These are phyloP conservation scores for Cutaneotrichosporon daszewskae DNA, from an alignment of 1,284 basidiomycete species.

Conservation along the genomic window DNA sequence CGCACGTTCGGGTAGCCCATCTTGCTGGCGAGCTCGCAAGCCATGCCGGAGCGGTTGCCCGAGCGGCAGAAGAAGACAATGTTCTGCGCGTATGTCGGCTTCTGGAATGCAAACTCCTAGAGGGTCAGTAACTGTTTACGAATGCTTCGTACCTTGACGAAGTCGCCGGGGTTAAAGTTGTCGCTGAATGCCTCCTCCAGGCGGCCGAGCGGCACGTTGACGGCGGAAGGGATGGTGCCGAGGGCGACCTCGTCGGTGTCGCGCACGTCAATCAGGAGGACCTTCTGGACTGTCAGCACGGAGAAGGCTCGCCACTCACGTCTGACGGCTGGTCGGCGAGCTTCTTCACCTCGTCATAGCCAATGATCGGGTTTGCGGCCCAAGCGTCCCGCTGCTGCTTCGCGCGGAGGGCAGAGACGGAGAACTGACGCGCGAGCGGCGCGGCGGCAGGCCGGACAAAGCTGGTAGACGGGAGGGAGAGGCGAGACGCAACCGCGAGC, in stretches of 20 bases:
- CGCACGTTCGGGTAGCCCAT: constrained; percentile 78
- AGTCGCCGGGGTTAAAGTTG: constrained; percentile 55
- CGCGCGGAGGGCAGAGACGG: not conserved
- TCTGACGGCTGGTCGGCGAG: constrained; percentile 71
- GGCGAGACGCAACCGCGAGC: no score
- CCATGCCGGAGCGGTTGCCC: constrained; percentile 76
- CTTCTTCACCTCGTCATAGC: constrained; percentile 79
- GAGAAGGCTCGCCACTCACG: constrained; percentile 52
- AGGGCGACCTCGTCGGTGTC: constrained; percentile 90
- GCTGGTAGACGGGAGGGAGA: no score
- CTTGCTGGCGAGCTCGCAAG: constrained; percentile 74
- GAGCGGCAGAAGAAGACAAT: constrained; percentile 92
- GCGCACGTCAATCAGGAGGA: constrained; percentile 85
- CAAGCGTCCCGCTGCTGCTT: constrained; percentile 20
- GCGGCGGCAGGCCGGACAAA: no score
- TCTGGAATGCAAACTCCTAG: constrained; percentile 71
- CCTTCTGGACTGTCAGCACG: constrained; percentile 53
- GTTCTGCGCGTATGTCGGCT: constrained; percentile 69
- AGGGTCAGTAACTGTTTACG: not conserved
- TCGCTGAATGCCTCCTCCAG: constrained; percentile 63
- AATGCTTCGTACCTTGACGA: constrained; percentile 54
- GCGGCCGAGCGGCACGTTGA: constrained; percentile 83
- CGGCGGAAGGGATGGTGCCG: constrained; percentile 90
- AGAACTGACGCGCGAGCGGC: no score
- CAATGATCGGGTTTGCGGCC: constrained; percentile 54